Base-by-base conservation (phyloP, 257 asterid genomes). In the Striga asiatica region DNA sequence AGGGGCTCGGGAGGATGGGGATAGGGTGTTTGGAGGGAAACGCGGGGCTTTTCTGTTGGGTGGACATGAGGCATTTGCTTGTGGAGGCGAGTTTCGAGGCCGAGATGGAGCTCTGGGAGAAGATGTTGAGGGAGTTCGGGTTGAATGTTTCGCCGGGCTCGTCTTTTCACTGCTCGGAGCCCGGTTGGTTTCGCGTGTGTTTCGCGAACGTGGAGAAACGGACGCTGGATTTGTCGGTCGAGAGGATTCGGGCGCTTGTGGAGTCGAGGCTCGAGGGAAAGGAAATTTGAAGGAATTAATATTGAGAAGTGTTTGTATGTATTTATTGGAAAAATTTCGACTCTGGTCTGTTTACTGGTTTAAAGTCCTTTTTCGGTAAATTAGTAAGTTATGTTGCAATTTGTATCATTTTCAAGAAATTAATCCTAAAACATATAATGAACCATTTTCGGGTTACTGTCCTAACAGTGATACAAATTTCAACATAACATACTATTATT, bases 101-200 rank as follows among this genome's bases (percentile, higher is more conserved):
- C 1, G 80, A 74, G 22, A 67, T 63, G 72, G 70, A 74, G 35
- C 48, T 71, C 1, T 75, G 81, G 72, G 58, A 57, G 50, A 68
- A 51, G 17, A 59, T 71, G 61, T 10, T 75, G 8, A 8, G 9
- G n/a, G 60, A 61, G 5, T 56, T 32, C 24, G 72, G 74, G 43
- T 37, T 75, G 42, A 75, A 75, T 2, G 66, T 75, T 1, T 63
- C 74, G 0, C 77, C 81, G 0, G 81, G 81, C 1, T 67, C 74
- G 2, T 71, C 77, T 0, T 75, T 59, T 50, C 81, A 75, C 34
- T 75, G 77, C 49, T 0, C 0, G 1, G 81, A 75, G 31, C 81
- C 81, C 10, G 81, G 81, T 10, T 75, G 81, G 81, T 75, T 75
- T 53, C 69, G 81, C 1, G 68, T 75, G 12, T 71, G 81, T 20